phyloP scores from a whole-genome alignment of 2,329 filamentous ascomycete genomes.

The Emergomyces pasteurianus region DNA sequence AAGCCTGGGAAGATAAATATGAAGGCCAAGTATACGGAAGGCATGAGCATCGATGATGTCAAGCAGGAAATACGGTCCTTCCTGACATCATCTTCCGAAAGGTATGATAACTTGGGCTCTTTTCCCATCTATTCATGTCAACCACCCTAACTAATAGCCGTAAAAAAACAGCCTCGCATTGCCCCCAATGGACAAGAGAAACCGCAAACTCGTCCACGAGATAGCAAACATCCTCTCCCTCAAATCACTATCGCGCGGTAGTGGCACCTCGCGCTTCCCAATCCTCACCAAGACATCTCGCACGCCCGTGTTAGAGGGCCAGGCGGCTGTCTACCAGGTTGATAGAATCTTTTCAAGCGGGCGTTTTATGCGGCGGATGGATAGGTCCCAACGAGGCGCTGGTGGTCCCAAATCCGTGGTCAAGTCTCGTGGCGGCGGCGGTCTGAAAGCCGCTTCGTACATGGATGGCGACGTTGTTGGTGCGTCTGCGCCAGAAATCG shows the following conservation, averaged over 20 bases:
- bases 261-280: constrained; percentile 60
- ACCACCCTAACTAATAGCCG: neutral
- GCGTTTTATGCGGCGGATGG: constrained; percentile 18
- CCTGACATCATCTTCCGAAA: constrained; percentile 49
- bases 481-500: constrained; percentile 70
- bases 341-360: constrained; percentile 27
- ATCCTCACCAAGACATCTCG: constrained; percentile 61
- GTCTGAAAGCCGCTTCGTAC: constrained; percentile 44
- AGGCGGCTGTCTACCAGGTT: constrained; percentile 35
- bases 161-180: constrained; percentile 48
- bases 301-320: constrained; percentile 51
- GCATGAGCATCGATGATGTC: constrained; percentile 59
- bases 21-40: constrained; percentile 57
- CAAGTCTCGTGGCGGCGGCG: constrained; percentile 28
- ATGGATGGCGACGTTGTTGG: constrained; percentile 83
- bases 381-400: constrained; percentile 1
- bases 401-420: constrained; percentile 18
- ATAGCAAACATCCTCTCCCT: constrained; percentile 63
- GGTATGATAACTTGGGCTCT: constrained; percentile 36
- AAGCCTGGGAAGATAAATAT: constrained; percentile 48
- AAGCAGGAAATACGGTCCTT: constrained; percentile 62
- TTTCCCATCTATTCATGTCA: neutral
- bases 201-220: constrained; percentile 69
- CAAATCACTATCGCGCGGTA: constrained; percentile 73
- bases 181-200: constrained; percentile 70